Percentiles rank a stretch among this genome's conserved stretches.
Evolutionary conservation across 192 early-diverging fungal genomes (phyloP).

Genomic region (Nowakowskiella sp.): DNA sequence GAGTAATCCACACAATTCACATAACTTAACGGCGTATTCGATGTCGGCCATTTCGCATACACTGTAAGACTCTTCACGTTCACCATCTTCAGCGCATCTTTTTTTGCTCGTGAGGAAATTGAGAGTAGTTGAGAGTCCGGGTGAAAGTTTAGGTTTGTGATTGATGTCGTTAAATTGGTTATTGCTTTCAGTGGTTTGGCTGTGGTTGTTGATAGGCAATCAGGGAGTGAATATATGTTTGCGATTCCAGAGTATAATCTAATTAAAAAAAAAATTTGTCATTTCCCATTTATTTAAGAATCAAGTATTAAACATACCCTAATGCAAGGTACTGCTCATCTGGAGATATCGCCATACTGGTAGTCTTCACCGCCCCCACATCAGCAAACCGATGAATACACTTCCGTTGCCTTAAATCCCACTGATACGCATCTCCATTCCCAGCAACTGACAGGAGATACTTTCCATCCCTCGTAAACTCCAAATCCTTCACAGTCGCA

Average conservation of each 20-base stretch:
- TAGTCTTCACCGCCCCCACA: slow-evolving; percentile 71
- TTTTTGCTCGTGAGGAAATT: slow-evolving; percentile 62
- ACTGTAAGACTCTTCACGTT: slow-evolving; percentile 75
- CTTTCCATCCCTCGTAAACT: slow-evolving; percentile 73
- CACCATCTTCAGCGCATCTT: slow-evolving; percentile 72
- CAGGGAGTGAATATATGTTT: slow-evolving; percentile 65
- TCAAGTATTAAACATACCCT: slow-evolving; percentile 48
- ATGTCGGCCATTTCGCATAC: slow-evolving; percentile 93
- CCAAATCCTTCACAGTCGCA: slow-evolving; percentile 56
- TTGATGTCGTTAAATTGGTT: slow-evolving; percentile 76
- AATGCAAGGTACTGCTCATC: slow-evolving; percentile 73
- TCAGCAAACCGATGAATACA: slow-evolving; percentile 77
- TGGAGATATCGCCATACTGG: slow-evolving; percentile 58
- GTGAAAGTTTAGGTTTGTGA: slow-evolving; percentile 70
- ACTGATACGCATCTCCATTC: slow-evolving; percentile 85
- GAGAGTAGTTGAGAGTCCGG: slow-evolving; percentile 77
- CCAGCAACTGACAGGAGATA: slow-evolving; percentile 62
- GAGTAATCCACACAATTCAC: slow-evolving; percentile 76
- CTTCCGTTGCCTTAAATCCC: slow-evolving; percentile 66
- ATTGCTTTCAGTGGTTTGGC: slow-evolving; percentile 70
- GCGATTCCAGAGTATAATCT: slow-evolving; percentile 75
- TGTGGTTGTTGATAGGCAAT: slow-evolving; percentile 34
- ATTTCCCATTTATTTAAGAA: too few relatives aligned
- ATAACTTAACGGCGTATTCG: slow-evolving; percentile 69
- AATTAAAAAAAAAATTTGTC: neutral